These are phyloP conservation scores for Backusella tarrabulga DNA, from an alignment of 192 early-diverging fungal species.

Conservation along the genomic window DNA sequence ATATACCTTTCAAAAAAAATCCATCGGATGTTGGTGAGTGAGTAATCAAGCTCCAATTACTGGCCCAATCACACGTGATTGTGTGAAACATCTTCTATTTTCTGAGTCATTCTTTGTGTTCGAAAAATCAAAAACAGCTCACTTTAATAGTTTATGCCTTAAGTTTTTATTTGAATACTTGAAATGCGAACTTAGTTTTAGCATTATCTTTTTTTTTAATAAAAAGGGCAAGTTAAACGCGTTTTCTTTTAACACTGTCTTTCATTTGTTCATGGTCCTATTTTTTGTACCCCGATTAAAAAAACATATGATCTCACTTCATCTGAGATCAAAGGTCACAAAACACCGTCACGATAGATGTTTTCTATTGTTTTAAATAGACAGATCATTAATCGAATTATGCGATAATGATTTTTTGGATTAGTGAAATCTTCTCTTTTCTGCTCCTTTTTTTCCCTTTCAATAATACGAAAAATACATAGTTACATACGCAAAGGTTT, in stretches of 20 bases:
- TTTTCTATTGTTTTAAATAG: neutral
- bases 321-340: constrained; percentile 8
- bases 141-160: neutral
- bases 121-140: neutral
- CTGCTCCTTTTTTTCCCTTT: neutral
- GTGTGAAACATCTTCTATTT: constrained; percentile 18
- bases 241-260: neutral
- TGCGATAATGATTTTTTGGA: neutral
- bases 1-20: constrained; percentile 2
- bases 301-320: neutral
- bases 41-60: constrained; percentile 1
- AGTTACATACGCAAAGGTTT: neutral
- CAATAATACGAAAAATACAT: neutral
- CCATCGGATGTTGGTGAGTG: neutral
- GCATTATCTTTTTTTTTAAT: neutral
- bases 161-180: neutral
- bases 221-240: neutral
- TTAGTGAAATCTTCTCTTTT: neutral
- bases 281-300: constrained; percentile 1
- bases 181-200: too few relatives aligned
- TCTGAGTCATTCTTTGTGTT: constrained; percentile 14
- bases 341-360: neutral
- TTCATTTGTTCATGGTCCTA: neutral
- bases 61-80: constrained; percentile 14
- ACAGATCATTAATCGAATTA: neutral